phyloP scores from a whole-genome alignment of 768 basidiomycete genomes.

The Trametes meyenii region DNA sequence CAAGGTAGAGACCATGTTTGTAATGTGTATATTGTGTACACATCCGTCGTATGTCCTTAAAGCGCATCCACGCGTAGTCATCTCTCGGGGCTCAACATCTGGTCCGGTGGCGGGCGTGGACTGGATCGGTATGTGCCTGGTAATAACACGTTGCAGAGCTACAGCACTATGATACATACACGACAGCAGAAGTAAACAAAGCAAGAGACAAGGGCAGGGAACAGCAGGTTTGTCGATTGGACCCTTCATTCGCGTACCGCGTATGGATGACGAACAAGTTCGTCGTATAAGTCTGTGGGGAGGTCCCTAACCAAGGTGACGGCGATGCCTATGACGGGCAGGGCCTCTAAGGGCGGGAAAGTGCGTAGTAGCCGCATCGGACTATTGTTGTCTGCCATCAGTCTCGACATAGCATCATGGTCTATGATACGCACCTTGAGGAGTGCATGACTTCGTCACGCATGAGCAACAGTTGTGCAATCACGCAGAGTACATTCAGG shows the following conservation, averaged over 20 bases:
- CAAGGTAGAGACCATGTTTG: slow-evolving; percentile 6
- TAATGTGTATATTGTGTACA: slow-evolving; percentile 20
- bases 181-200: slow-evolving; percentile 14
- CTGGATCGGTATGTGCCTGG: neutral
- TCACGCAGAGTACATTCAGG: slow-evolving; percentile 94
- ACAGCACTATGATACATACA: slow-evolving; percentile 15
- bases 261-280: slow-evolving; percentile 87
- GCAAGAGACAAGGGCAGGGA: neutral
- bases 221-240: neutral
- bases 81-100: neutral
- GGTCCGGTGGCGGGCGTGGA: neutral
- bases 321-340: slow-evolving; percentile 88
- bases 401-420: neutral
- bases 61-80: neutral
- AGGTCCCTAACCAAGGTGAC: slow-evolving; percentile 93
- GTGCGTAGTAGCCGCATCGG: slow-evolving; percentile 95
- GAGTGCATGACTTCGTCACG: slow-evolving; percentile 88
- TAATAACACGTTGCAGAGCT: neutral
- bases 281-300: slow-evolving; percentile 83
- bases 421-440: slow-evolving; percentile 60
- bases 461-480: slow-evolving; percentile 91
- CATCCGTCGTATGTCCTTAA: neutral
- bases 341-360: slow-evolving; percentile 88
- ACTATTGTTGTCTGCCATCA: slow-evolving; percentile 42
- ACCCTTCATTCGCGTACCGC: slow-evolving; percentile 41